Conservation (phyloP, 2,329 filamentous ascomycete species). For the Pyrenochaeta sp. region DNA sequence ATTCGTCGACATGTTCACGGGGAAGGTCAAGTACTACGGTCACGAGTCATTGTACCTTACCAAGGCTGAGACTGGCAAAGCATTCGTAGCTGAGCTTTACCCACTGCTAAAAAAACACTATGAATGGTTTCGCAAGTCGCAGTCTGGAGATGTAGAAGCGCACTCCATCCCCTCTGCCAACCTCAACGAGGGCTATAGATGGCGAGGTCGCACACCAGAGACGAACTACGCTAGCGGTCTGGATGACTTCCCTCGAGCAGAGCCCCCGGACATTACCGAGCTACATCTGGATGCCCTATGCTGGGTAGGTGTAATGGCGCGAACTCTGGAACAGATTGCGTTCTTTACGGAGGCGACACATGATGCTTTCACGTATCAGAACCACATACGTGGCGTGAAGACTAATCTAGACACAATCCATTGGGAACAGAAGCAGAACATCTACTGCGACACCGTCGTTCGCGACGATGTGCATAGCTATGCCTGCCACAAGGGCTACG, state of each 20-base stretch:
- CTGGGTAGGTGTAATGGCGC: slow-evolving; percentile 95
- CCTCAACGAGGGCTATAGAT: slow-evolving; percentile 83
- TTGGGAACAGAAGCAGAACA: slow-evolving; percentile 81
- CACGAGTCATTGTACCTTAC: slow-evolving; percentile 65
- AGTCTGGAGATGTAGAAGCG: slow-evolving; percentile 71
- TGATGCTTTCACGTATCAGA: slow-evolving; percentile 74
- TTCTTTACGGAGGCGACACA: slow-evolving; percentile 74
- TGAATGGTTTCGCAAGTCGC: slow-evolving; percentile 91
- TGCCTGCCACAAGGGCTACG: slow-evolving; percentile 93
- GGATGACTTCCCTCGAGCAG: slow-evolving; percentile 91
- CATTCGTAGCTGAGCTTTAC: slow-evolving; percentile 78
- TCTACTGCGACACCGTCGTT: slow-evolving; percentile 90
- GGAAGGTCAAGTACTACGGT: slow-evolving; percentile 59
- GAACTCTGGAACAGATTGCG: slow-evolving; percentile 79
- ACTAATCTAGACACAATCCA: slow-evolving; percentile 89
- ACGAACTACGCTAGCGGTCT: slow-evolving; percentile 90
- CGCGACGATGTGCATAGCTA: slow-evolving; percentile 84
- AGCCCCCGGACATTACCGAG: slow-evolving; percentile 91
- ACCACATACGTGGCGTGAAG: slow-evolving; percentile 75
- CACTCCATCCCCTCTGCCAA: slow-evolving; percentile 36
- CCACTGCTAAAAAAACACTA: slow-evolving; percentile 89
- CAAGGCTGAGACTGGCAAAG: slow-evolving; percentile 69
- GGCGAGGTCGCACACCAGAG: slow-evolving; percentile 83
- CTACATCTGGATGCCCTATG: slow-evolving; percentile 91
- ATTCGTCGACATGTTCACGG: slow-evolving; percentile 68